Evolutionary conservation across 2,329 filamentous ascomycete genomes (phyloP), one percentile per base, ranked within the genome.

Genomic region (Herpotrichia juniperi): DNA sequence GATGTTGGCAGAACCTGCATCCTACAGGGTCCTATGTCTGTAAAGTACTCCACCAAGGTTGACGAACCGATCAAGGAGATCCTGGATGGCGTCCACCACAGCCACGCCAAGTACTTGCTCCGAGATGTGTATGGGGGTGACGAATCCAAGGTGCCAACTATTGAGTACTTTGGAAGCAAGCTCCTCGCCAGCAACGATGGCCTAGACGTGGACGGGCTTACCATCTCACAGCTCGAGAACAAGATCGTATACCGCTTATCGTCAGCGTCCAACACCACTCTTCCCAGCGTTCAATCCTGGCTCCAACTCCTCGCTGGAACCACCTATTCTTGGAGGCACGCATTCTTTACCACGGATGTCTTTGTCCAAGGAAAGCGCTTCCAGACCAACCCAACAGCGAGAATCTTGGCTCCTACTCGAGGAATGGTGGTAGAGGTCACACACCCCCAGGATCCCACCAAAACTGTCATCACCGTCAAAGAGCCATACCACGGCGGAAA

Each of bases 1-100:
- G 96, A 99, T 71, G 94, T 99, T 53, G 93, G 91, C 58, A 87
- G 96, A 71, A 96, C 93, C 39, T 97, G 93, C 79, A 97, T 99
- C 71, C 81, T 99, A 31, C 94, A 99, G 74, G 96, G 94, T 16
- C 94, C 94, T 4, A 92, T 93, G 78, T 90, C 94, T 49, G 94
- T 86, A 67, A 93, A 88, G 75, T 97, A 92, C 78, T 96, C 93
- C 0, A 96, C 84, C 34, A 83, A 90, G 56, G 84, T 96, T 32
- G 92, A 99, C 66, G 92, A 99, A 80, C 94, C 94, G 0, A 88
- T 97, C 74, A 89, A 96, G 78, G 88, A 96, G 46, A 99, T 99
- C 56, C 83, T 99, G 9, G 93, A 97, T 62, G 87, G 88, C 57
- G 90, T 99, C 52, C 93, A 97, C 77, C 78, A 93, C 50, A 85